Base-by-base conservation (phyloP, 1,139 yeast species). In the Suhomyces kunorum region DNA sequence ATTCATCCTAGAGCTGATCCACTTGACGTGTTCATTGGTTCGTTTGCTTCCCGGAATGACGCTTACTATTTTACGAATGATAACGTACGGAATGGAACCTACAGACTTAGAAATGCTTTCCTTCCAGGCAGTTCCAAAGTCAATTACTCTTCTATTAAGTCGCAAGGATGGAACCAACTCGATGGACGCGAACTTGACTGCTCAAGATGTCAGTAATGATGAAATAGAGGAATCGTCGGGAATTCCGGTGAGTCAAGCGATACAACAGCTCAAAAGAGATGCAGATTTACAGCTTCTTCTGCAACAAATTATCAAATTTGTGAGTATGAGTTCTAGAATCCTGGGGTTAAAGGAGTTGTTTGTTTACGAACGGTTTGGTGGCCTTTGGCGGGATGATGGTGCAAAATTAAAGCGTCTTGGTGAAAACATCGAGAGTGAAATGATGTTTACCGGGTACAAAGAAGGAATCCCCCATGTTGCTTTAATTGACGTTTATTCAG, bases 111-210 rank as follows among this genome's bases (percentile, higher is more conserved):
- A 18, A 4, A 6, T 8, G 13, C 20, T 42, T 4, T 32, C 29
- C 8, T 19, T n/a, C 3, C 25, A 13, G 17, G 19, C 29, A 9
- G 17, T 33, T 11, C 46, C 44, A n/a, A 32, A 12, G 6, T 33
- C 36, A 5, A 19, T 36, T 2, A 19, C 42, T 5, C 24, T 47
- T 3, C 17, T 47, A 5, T 29, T 44, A 8, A 18, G 9, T 13
- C 24, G 8, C n/a, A 20, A 20, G 2, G 8, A 20, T 9, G 23
- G 16, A 6, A 8, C 24, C n/a, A 19, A 13, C 6, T 8, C 24
- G 4, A 11, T n/a, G 2, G 24, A 8, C 9, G 22, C 7, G 8
- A 6, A 4, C 7, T 5, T n/a, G 20, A 18, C 8, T 20, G 4
- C n/a, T 6, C 12, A 9, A 9, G n/a, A 9, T 11, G 22, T 8